phyloP scores from a whole-genome alignment of 1,284 basidiomycete genomes.

The Heterobasidion occidentale region DNA sequence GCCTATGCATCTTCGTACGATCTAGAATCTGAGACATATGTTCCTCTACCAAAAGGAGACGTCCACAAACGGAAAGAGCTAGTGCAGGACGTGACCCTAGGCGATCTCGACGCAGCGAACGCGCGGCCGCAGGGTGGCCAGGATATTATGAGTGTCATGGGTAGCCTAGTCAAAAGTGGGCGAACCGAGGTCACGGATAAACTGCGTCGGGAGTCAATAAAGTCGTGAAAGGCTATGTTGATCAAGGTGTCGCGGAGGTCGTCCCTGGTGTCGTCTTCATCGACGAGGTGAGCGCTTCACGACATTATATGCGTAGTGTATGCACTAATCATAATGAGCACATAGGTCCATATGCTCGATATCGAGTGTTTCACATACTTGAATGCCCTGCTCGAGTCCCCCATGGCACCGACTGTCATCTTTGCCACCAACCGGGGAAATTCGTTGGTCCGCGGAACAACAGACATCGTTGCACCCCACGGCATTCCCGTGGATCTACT shows the following conservation, averaged over 20 bases:
- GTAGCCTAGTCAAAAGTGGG: conserved; percentile 90
- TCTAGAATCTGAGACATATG: conserved; percentile 97
- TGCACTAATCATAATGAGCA: too few species aligned
- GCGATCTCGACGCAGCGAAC: conserved; percentile 96
- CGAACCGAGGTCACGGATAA: conserved; percentile 98
- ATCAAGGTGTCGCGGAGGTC: conserved; percentile 96
- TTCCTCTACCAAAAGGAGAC: conserved; percentile 95
- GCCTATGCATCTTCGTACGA: conserved; percentile 99
- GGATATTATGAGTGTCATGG: conserved; percentile 99
- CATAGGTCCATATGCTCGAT: conserved; percentile 96
- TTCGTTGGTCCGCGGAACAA: conserved; percentile 86
- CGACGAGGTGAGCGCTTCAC: conserved; percentile 70
- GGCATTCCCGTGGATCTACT: conserved; percentile 92
- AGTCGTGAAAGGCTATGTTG: conserved; percentile 96
- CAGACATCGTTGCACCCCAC: conserved; percentile 87
- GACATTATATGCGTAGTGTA: background rate
- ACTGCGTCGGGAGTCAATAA: conserved; percentile 90
- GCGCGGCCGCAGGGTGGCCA: conserved; percentile 92
- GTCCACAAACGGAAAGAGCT: conserved; percentile 98
- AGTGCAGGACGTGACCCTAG: conserved; percentile 94
- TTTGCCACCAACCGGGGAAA: conserved; percentile 95
- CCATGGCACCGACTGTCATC: conserved; percentile 96
- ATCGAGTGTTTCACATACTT: conserved; percentile 99
- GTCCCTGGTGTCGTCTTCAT: conserved; percentile 98
- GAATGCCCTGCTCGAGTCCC: conserved; percentile 91